These are phyloP conservation scores for Aureobasidium sp. DNA, from an alignment of 2,329 filamentous ascomycete species.

Conservation along the genomic window DNA sequence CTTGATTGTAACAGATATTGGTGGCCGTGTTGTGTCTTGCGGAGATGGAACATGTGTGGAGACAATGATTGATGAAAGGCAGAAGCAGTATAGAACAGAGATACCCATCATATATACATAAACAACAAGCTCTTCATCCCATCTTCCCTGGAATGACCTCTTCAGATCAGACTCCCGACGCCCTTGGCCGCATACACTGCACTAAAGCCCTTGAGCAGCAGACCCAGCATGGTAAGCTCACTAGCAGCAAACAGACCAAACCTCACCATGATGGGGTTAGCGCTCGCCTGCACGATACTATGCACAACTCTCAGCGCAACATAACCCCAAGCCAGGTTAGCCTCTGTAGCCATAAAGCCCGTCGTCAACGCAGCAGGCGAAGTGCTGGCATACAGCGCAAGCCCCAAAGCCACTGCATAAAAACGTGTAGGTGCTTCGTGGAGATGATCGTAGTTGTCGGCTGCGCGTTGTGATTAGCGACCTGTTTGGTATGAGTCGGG, in stretches of 20 bases:
- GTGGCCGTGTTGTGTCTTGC: not conserved
- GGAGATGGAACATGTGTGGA: constrained; percentile 1
- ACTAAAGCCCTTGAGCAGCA: not conserved
- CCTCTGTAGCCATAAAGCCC: constrained; percentile 21
- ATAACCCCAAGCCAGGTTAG: constrained; percentile 35
- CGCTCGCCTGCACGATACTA: constrained; percentile 31
- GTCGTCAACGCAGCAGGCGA: not conserved
- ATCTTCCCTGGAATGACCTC: not conserved
- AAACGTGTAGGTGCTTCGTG: constrained; percentile 38
- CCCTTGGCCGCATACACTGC: not conserved
- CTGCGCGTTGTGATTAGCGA: not conserved
- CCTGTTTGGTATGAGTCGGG: too few relatives aligned
- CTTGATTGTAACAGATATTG: not conserved
- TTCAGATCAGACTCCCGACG: not conserved
- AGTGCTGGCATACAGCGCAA: constrained; percentile 23
- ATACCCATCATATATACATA: not conserved
- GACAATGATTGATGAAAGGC: not conserved
- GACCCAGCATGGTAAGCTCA: not conserved
- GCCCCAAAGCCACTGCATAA: constrained; percentile 30
- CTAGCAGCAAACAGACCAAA: constrained; percentile 28
- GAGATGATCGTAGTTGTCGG: constrained; percentile 38
- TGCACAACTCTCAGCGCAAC: constrained; percentile 33
- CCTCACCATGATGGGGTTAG: constrained; percentile 29
- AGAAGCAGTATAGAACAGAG: not conserved
- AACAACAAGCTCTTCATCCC: not conserved